These are phyloP conservation scores for Penstemon eatonii DNA, from an alignment of 257 asterid genomes.

Conservation along the genomic window DNA sequence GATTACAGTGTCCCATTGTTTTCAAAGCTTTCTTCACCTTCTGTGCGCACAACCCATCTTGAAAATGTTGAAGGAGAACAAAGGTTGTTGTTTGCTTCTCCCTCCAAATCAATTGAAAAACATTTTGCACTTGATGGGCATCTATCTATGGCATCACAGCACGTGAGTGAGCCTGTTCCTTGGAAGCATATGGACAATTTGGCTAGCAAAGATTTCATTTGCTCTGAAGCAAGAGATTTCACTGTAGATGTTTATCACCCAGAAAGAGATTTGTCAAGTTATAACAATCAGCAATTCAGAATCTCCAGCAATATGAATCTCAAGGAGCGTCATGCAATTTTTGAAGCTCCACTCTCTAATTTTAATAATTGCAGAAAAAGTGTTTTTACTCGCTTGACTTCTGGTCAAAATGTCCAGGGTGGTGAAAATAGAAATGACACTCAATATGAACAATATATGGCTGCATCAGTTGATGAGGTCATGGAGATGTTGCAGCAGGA, in stretches of 20 bases:
- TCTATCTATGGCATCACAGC: constrained; percentile 25
- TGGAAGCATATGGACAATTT: constrained; percentile 31
- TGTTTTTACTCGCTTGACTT: constrained; percentile 65
- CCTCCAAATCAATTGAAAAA: constrained; percentile 29
- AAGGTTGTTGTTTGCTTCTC: constrained; percentile 21
- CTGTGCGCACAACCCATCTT: constrained; percentile 17
- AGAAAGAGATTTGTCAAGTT: constrained; percentile 37
- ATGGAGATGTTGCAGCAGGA: constrained; percentile 48
- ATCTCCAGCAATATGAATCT: constrained; percentile 24
- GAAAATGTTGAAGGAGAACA: constrained; percentile 31
- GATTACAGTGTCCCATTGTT: constrained; percentile 30
- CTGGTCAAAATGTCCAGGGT: constrained; percentile 22
- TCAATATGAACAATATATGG: constrained; percentile 33
- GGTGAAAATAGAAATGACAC: constrained; percentile 30
- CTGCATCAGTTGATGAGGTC: constrained; percentile 65
- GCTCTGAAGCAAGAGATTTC: constrained; percentile 26
- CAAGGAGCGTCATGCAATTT: constrained; percentile 26
- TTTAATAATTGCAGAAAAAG: constrained; percentile 44
- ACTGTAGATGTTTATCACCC: constrained; percentile 23
- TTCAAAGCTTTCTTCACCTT: constrained; percentile 27
- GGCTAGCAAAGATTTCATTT: constrained; percentile 25
- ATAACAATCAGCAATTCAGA: constrained; percentile 22
- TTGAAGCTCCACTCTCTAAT: constrained; percentile 36
- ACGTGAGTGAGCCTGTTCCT: constrained; percentile 30
- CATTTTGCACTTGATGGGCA: constrained; percentile 30